Evolutionary conservation across 305 asterid species (phyloP), one percentile per base, ranked within the genome.

Genomic region (Plantago coronopus): DNA sequence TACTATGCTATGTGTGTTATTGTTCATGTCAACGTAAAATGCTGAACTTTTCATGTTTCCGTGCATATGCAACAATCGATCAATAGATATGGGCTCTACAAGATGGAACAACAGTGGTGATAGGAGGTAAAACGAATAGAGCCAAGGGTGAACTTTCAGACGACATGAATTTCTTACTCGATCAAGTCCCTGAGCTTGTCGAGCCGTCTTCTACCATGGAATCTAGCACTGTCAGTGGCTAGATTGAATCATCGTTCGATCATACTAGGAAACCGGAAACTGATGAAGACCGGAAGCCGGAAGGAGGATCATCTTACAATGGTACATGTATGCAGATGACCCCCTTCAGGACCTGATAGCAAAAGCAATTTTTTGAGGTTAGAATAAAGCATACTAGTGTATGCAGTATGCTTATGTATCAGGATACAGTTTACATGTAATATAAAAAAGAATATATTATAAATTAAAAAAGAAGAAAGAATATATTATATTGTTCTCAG

Each of bases 51-150:
- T 63, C 18, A 15, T 17, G 40, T 75, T 44, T 70, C 14, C 47
- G n/a, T 57, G 19, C 55, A 58, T 64, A 54, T 60, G 34, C 54
- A 46, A 64, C 57, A 2, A 38, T 38, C 19, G 25, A 70, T 14
- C 13, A 25, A 55, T 74, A 86, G 98, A 74, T 91, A 27, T 91
- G 96, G 98, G 94, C 89, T 4, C 74, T 88, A 59, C 96, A 82
- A 81, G 95, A 88, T 57, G 98, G 94, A 70, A 82, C 81, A 31
- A 60, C 77, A 20, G 81, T 82, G 79, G 80, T 86, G 17, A 57
- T 84, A 17, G 96, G 94, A 67, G 95, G 94, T 54, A 88, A 88
- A 81, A 91, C 89, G 5, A 91, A 91, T 72, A 77, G 84, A 58
- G 87, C 84, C 40, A 84, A 84, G 74, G 90, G 78, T 9, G 94